phyloP scores from a whole-genome alignment of 768 basidiomycete species.

The Phanerochaete sordida region DNA sequence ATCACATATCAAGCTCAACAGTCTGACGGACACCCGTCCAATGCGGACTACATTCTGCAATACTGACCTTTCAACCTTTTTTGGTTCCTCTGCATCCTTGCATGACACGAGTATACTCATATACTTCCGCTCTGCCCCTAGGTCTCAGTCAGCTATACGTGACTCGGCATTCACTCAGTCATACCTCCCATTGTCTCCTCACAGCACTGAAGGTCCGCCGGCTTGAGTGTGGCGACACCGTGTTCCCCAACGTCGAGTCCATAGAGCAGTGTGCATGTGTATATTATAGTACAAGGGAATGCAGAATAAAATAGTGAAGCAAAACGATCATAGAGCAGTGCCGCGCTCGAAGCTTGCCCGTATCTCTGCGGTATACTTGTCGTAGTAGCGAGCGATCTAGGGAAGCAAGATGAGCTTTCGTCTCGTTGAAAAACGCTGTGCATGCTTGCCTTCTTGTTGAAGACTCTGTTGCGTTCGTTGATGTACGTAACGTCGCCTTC shows the following conservation, averaged over 20 bases:
- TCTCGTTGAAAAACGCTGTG: not conserved
- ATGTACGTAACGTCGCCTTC: constrained; percentile 98
- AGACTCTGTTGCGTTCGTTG: constrained; percentile 96
- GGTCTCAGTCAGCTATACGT: not conserved
- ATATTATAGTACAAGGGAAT: constrained; percentile 2
- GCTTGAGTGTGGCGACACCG: not conserved
- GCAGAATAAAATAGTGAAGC: constrained; percentile 10
- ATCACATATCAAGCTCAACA: constrained; percentile 49
- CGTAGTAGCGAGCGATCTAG: constrained; percentile 93
- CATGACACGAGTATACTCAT: not conserved
- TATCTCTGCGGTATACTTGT: constrained; percentile 96
- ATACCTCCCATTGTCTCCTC: not conserved
- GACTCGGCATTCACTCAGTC: not conserved
- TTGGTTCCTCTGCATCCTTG: not conserved
- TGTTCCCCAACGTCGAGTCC: too few relatives aligned
- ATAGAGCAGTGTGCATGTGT: not conserved
- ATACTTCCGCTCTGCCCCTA: not conserved
- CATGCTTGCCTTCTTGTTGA: constrained; percentile 85
- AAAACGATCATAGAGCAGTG: constrained; percentile 71
- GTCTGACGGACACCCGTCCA: constrained; percentile 41
- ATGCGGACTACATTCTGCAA: constrained; percentile 42
- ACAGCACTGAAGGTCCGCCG: not conserved
- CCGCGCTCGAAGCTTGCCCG: constrained; percentile 97
- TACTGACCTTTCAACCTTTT: constrained; percentile 30
- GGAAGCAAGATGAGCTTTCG: constrained; percentile 1